Base-by-base conservation (phyloP, 2,329 filamentous ascomycete species). In the Pleurostoma richardsiae region DNA sequence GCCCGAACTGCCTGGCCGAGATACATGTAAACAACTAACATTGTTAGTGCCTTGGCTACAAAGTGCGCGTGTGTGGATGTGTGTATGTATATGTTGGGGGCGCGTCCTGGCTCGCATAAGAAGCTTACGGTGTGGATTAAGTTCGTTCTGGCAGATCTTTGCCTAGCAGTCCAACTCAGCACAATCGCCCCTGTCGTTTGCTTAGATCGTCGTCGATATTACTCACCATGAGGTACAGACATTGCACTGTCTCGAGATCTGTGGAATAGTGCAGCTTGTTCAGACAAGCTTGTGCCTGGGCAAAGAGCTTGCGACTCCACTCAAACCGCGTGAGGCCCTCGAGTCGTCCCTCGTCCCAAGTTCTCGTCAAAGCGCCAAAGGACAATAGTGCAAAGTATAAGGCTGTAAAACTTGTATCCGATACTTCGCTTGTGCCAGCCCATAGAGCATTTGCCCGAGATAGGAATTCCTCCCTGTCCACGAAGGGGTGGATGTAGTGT, bases 401-500 rank as follows among this genome's bases (percentile, higher is more conserved):
- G 41, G 29, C 30, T 8, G 33, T 30, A 10, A 42, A 42, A 26
- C 29, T 27, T 30, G 33, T 42, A 26, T 42, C 41, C 5, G 10
- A 4, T 4, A 30, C 29, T 6, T 29, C 29, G 3, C 33, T 30
- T 1, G 29, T 30, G 7, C 4, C 7, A 26, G 41, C 41, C 41
- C 41, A 42, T 30, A 42, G 26, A 4, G 30, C 29, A 31, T 29
- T 26, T 30, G 11, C 41, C n/a, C 41, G 41, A 29, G 29, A 30
- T 29, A 8, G 29, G 4, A 42, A 42, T 8, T 30, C 11, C 4
- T 42, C 28, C 29, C n/a, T 42, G 27, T 42, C 41, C 29, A 42
- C 33, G 41, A 42, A 31, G 7, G 41, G 41, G 41, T 42, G 29
- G 29, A 42, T 42, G 29, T 11, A 42, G 29, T 42, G 41, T 19